phyloP scores from a whole-genome alignment of 2,329 filamentous ascomycete genomes.

The Arthroderma sp. region DNA sequence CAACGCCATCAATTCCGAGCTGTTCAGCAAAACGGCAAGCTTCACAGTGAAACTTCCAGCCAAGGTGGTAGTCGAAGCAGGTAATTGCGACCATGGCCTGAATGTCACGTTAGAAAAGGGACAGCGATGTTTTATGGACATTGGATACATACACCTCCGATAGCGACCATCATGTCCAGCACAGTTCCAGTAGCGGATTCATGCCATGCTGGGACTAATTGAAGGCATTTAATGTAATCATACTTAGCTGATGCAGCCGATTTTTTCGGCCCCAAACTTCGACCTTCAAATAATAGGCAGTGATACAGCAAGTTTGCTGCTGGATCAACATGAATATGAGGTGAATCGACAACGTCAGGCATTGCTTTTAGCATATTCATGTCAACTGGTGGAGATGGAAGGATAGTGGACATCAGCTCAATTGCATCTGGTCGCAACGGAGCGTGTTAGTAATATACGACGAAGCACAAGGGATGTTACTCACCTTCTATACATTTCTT shows the following conservation, averaged over 20 bases:
- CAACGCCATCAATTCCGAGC: background rate
- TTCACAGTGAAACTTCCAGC: constrained; percentile 1
- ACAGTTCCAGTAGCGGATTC: background rate
- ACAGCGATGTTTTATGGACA: background rate
- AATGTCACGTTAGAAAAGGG: no score
- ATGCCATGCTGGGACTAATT: background rate
- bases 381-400: background rate
- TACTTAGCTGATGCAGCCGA: background rate
- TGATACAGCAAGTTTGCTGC: constrained; percentile 2
- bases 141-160: background rate
- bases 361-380: background rate
- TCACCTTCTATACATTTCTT: constrained; percentile 1
- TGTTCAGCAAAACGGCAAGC: background rate
- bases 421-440: background rate
- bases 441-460: background rate
- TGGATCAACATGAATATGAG: constrained; percentile 1
- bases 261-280: background rate
- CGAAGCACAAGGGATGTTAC: background rate
- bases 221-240: constrained; percentile 1
- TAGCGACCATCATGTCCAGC: background rate
- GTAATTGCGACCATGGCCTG: background rate
- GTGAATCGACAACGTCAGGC: constrained; percentile 1
- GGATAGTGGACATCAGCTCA: background rate
- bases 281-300: background rate
- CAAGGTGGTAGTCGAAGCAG: constrained; percentile 2